Conservation (phyloP, 1,139 yeast genomes). For the Magnusiomyces magnusii region DNA sequence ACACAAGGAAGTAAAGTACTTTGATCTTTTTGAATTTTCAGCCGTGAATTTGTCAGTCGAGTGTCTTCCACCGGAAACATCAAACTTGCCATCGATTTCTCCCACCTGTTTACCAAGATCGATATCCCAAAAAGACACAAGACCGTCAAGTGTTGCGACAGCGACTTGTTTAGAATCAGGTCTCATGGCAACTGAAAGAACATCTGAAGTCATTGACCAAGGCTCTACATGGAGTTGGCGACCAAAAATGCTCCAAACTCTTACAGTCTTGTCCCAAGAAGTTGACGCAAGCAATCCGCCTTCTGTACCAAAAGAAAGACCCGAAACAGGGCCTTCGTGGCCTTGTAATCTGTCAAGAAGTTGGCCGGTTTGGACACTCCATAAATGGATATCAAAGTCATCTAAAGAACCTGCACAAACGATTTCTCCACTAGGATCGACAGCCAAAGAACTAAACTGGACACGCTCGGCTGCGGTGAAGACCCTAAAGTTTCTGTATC, state of each 20-base stretch:
- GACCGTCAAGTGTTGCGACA: slow-evolving; percentile 85
- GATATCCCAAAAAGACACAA: slow-evolving; percentile 73
- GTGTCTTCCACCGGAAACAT: slow-evolving; percentile 82
- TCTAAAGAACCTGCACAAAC: slow-evolving; percentile 94
- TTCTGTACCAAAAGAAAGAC: slow-evolving; percentile 78
- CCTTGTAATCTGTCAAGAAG: slow-evolving; percentile 80
- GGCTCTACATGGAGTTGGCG: slow-evolving; percentile 81
- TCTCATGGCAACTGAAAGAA: slow-evolving; percentile 73
- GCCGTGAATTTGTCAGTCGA: slow-evolving; percentile 74
- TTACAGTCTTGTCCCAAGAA: slow-evolving; percentile 92
- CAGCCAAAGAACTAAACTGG: slow-evolving; percentile 84
- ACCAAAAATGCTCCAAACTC: slow-evolving; percentile 90
- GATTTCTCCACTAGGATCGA: slow-evolving; percentile 95
- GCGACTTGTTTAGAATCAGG: slow-evolving; percentile 92
- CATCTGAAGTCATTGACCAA: slow-evolving; percentile 75
- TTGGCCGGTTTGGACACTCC: slow-evolving; percentile 98
- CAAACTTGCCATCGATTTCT: slow-evolving; percentile 77
- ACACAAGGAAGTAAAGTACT: slow-evolving; percentile 69
- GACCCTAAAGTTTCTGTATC: slow-evolving; percentile 91
- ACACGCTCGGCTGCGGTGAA: slow-evolving; percentile 86
- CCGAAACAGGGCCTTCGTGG: slow-evolving; percentile 93
- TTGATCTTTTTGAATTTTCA: slow-evolving; percentile 74
- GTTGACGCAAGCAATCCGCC: slow-evolving; percentile 74
- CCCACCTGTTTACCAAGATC: slow-evolving; percentile 76
- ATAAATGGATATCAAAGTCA: slow-evolving; percentile 81